phyloP scores from a whole-genome alignment of 208 protist genomes.

The Acanthamoeba triangularis region DNA sequence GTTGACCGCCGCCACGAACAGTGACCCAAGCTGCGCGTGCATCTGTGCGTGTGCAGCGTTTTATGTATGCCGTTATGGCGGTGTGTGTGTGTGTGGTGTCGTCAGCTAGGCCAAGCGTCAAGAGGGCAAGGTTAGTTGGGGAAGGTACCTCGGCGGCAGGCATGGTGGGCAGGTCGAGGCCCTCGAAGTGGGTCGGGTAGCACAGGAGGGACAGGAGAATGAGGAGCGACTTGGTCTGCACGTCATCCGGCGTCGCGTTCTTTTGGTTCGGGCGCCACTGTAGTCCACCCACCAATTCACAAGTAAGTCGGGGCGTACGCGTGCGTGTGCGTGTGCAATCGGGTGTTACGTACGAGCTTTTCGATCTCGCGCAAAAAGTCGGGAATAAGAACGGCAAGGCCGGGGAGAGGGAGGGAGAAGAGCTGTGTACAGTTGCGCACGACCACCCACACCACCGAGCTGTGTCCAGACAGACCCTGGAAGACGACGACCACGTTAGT shows the following conservation, averaged over 20 bases:
- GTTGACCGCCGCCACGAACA: slow-evolving; percentile 53
- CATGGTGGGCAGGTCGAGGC: slow-evolving; percentile 14
- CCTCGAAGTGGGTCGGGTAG: slow-evolving; percentile 69
- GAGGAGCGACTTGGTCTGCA: slow-evolving; percentile 66
- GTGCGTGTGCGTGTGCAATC: not conserved
- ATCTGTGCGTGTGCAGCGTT: not conserved
- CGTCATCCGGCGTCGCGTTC: slow-evolving; percentile 73
- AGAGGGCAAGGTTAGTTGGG: not conserved
- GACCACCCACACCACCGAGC: slow-evolving; percentile 70
- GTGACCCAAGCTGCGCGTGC: not conserved
- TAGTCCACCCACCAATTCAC: not conserved
- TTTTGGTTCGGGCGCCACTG: slow-evolving; percentile 67
- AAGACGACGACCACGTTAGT: not conserved
- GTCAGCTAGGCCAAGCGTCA: not conserved
- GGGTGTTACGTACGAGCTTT: slow-evolving; percentile 47
- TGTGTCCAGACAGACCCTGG: slow-evolving; percentile 25
- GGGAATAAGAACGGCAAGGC: slow-evolving; percentile 65
- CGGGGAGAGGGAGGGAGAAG: slow-evolving; percentile 71
- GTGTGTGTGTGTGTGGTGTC: no score
- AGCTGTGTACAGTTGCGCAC: slow-evolving; percentile 71
- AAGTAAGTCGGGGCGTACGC: not conserved
- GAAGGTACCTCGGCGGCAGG: slow-evolving; percentile 45
- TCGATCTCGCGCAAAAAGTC: slow-evolving; percentile 76
- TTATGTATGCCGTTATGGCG: not conserved
- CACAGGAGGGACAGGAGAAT: slow-evolving; percentile 59